These are phyloP conservation scores for Lasiodiplodia sp. DNA, from an alignment of 2,329 filamentous ascomycete species.

Conservation along the genomic window DNA sequence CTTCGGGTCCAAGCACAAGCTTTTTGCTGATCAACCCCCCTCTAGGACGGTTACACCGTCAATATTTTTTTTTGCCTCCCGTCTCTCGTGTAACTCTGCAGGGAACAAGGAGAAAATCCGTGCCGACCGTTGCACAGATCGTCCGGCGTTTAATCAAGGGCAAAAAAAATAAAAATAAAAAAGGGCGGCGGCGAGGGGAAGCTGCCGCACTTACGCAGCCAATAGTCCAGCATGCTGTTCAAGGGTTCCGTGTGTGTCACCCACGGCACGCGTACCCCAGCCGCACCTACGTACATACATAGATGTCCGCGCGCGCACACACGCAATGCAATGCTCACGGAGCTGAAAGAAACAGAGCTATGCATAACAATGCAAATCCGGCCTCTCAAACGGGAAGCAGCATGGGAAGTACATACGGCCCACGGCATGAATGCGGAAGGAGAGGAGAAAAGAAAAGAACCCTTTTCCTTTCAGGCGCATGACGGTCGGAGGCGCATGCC, in stretches of 20 bases:
- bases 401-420: neutral
- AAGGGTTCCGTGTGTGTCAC: neutral
- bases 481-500: no score
- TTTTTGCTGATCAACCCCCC: neutral
- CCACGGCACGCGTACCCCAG: neutral
- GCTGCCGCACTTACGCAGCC: neutral
- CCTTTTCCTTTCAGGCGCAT: no score
- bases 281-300: no score
- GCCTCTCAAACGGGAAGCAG: neutral
- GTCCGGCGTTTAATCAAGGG: neutral
- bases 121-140: neutral
- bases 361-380: neutral
- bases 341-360: neutral
- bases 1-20: neutral
- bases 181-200: neutral
- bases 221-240: neutral
- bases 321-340: neutral
- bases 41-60: neutral
- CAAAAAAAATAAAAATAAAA: neutral
- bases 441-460: no score
- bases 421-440: no score
- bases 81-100: neutral
- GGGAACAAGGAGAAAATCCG: neutral
- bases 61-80: neutral
- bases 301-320: no score